phyloP scores from a whole-genome alignment of 2,329 filamentous ascomycete genomes.

The Penicillium italicum region DNA sequence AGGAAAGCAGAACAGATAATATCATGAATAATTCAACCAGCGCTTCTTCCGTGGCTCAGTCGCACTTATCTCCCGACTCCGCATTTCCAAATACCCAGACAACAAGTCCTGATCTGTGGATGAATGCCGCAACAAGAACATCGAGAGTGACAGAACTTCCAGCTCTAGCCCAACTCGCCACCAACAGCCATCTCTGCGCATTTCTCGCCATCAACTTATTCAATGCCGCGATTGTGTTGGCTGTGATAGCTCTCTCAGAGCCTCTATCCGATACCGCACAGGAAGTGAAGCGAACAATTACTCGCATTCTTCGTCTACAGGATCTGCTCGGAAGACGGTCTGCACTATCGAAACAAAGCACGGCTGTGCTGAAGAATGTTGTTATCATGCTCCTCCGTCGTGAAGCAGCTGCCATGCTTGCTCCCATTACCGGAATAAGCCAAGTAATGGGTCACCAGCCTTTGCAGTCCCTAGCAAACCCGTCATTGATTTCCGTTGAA shows the following conservation, averaged over 20 bases:
- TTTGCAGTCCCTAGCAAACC: not conserved
- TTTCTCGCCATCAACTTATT: slow-evolving; percentile 48
- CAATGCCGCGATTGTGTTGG: slow-evolving; percentile 45
- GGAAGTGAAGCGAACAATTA: slow-evolving; percentile 43
- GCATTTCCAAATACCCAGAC: not conserved
- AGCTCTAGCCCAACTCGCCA: slow-evolving; percentile 37
- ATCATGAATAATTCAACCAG: not conserved
- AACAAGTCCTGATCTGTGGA: slow-evolving; percentile 22
- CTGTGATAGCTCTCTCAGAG: slow-evolving; percentile 43
- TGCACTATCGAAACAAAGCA: slow-evolving; percentile 37
- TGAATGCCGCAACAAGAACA: slow-evolving; percentile 40
- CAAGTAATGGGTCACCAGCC: not conserved
- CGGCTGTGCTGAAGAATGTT: slow-evolving; percentile 22
- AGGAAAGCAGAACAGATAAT: not conserved
- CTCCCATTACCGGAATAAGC: slow-evolving; percentile 13
- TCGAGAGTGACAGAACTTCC: slow-evolving; percentile 35
- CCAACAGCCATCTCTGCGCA: slow-evolving; percentile 44
- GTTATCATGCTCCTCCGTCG: slow-evolving; percentile 25
- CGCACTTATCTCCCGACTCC: not conserved
- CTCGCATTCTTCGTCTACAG: slow-evolving; percentile 43
- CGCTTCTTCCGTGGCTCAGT: not conserved
- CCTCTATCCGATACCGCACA: slow-evolving; percentile 44
- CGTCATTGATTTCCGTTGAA: slow-evolving; percentile 20
- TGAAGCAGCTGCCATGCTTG: slow-evolving; percentile 25
- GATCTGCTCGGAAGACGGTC: slow-evolving; percentile 36